A percentile compares a stretch with the other conserved stretches of the same genome.
Evolutionary conservation across 257 asterid species (phyloP).

Genomic region (Nicotiana noctiflora): DNA sequence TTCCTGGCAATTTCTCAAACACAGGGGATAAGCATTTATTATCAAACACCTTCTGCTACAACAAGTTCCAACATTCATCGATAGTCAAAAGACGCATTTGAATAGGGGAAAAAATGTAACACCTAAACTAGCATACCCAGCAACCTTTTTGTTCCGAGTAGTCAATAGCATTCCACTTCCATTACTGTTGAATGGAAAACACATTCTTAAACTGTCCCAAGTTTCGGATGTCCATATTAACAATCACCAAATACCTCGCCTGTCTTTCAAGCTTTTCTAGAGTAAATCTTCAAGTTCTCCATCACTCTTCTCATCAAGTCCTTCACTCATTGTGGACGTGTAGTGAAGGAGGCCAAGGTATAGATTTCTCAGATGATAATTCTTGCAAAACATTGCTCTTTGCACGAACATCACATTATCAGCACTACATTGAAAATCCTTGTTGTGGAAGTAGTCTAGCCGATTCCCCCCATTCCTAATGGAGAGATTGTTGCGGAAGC

Average conservation of each 20-base stretch:
- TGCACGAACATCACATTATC: background rate
- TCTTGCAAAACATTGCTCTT: background rate
- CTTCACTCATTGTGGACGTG: background rate
- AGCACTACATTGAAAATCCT: background rate
- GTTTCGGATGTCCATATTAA: conserved; percentile 13
- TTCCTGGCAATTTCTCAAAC: conserved; percentile 6
- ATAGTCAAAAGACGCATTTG: background rate
- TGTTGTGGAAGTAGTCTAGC: background rate
- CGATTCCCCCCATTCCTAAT: background rate
- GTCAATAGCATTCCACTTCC: conserved; percentile 16
- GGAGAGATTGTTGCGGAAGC: no score
- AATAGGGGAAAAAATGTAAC: background rate
- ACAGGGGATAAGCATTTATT: background rate
- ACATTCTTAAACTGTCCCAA: background rate
- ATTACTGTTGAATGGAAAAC: conserved; percentile 5
- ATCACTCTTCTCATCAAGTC: background rate
- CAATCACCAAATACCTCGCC: conserved; percentile 9
- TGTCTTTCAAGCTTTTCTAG: background rate
- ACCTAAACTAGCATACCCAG: background rate
- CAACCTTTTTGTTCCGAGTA: conserved; percentile 7
- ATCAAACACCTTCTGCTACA: background rate
- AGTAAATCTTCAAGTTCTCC: background rate
- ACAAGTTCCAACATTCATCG: conserved; percentile 16
- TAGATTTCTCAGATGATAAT: background rate
- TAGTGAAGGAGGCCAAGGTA: background rate